phyloP scores from a whole-genome alignment of 2,329 filamentous ascomycete species.

The Paraphoma sp. region DNA sequence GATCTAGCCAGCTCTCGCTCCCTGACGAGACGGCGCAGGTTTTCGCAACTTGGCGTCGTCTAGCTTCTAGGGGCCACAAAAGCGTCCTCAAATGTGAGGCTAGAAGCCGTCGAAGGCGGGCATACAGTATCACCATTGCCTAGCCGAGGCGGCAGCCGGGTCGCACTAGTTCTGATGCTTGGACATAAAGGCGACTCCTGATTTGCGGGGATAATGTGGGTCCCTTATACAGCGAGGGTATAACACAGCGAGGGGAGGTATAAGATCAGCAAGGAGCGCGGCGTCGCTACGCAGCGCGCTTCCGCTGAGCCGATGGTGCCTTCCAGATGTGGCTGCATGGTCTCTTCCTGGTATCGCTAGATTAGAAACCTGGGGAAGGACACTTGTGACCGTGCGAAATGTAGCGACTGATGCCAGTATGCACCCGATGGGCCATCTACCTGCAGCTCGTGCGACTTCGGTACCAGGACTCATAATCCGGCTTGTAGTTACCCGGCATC shows the following conservation, averaged over 20 bases:
- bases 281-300: constrained; percentile 6
- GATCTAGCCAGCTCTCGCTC: constrained; percentile 18
- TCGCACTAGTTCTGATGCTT: constrained; percentile 10
- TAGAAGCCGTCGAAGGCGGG: constrained; percentile 9
- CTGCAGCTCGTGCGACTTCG: constrained; percentile 6
- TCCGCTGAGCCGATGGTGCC: constrained; percentile 19
- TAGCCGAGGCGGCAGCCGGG: constrained; percentile 17
- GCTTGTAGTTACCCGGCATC: constrained; percentile 1
- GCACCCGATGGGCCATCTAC: constrained; percentile 1
- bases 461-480: constrained; percentile 6
- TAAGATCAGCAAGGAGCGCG: constrained; percentile 13
- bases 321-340: constrained; percentile 11
- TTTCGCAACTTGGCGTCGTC: constrained; percentile 5
- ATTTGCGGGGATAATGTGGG: neutral
- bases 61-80: constrained; percentile 6
- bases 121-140: constrained; percentile 8
- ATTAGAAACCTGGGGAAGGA: constrained; percentile 14
- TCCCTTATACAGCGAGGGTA: constrained; percentile 5
- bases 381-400: neutral
- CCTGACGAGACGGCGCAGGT: constrained; percentile 8
- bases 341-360: constrained; percentile 14
- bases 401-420: neutral
- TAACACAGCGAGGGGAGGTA: constrained; percentile 9
- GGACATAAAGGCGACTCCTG: constrained; percentile 13
- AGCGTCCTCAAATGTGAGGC: constrained; percentile 17